A percentile compares a stretch with the other conserved stretches of the same genome.
phyloP scores from a whole-genome alignment of 148 eudicot genomes.

The Silene latifolia region DNA sequence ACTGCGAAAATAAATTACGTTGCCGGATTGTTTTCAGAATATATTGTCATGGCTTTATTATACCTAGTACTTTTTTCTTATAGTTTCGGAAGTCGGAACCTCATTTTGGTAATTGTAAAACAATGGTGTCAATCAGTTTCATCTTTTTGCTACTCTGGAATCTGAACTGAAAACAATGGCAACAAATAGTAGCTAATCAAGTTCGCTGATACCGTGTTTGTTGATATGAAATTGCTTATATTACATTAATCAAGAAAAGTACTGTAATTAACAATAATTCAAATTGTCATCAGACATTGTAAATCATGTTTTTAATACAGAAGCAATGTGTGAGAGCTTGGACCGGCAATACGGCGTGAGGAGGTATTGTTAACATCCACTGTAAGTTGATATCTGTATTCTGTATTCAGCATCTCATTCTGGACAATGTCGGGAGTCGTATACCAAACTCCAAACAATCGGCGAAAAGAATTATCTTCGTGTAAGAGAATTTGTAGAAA shows the following conservation, averaged over 20 bases:
- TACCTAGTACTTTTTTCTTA: too few relatives aligned
- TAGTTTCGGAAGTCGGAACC: too few relatives aligned
- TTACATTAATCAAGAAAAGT: neutral
- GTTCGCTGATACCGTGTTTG: too few relatives aligned
- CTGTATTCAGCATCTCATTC: neutral
- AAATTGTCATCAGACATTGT: neutral
- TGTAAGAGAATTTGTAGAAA: neutral
- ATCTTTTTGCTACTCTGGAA: too few relatives aligned
- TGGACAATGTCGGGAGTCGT: neutral
- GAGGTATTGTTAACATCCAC: neutral
- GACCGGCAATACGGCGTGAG: neutral
- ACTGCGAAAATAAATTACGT: too few relatives aligned
- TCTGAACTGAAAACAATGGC: neutral
- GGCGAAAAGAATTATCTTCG: constrained; percentile 1
- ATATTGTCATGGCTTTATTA: too few relatives aligned
- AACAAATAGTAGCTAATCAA: neutral
- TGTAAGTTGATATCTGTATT: neutral
- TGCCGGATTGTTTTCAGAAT: too few relatives aligned
- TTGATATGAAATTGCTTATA: too few relatives aligned
- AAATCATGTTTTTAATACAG: neutral
- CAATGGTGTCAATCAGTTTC: neutral
- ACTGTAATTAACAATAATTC: constrained; percentile 1
- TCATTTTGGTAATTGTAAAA: too few relatives aligned
- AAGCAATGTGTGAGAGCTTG: neutral
- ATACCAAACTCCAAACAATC: neutral